A percentile compares a stretch with the other conserved stretches of the same genome.
phyloP scores from a whole-genome alignment of 179 eudicot species.

The Silene vulgaris region DNA sequence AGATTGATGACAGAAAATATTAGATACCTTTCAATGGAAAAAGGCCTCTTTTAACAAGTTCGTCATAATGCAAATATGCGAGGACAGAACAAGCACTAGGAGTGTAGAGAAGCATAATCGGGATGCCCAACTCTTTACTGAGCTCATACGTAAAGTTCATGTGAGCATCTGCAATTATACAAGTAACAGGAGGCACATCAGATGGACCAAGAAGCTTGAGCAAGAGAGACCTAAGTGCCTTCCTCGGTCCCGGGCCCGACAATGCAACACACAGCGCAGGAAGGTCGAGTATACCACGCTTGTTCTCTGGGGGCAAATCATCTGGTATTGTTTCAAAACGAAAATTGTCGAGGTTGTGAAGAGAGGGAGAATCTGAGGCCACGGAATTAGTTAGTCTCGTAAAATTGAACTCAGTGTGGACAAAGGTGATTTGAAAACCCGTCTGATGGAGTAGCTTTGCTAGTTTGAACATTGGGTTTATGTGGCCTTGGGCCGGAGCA shows the following conservation, averaged over 20 bases:
- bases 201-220: conserved; percentile 14
- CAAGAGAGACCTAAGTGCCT: conserved; percentile 12
- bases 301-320: conserved; percentile 29
- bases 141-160: conserved; percentile 22
- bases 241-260: background rate
- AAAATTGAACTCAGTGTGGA: conserved; percentile 30
- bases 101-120: conserved; percentile 31
- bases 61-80: conserved; percentile 28
- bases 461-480: conserved; percentile 33
- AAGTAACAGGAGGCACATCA: conserved; percentile 17
- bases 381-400: conserved; percentile 21
- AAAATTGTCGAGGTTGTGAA: conserved; percentile 21
- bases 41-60: conserved; percentile 31
- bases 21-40: conserved; percentile 39
- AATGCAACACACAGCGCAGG: conserved; percentile 13
- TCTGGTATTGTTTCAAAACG: conserved; percentile 33
- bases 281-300: conserved; percentile 20
- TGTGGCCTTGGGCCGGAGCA: conserved; percentile 35
- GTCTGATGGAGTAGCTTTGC: conserved; percentile 32
- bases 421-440: conserved; percentile 33
- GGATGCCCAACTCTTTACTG: conserved; percentile 32
- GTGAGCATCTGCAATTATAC: conserved; percentile 20
- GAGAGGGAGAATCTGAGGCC: background rate
- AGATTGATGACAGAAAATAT: no score
- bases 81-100: conserved; percentile 42